Base-by-base conservation (phyloP, 1,284 basidiomycete genomes). In the Puccinia coronata region DNA sequence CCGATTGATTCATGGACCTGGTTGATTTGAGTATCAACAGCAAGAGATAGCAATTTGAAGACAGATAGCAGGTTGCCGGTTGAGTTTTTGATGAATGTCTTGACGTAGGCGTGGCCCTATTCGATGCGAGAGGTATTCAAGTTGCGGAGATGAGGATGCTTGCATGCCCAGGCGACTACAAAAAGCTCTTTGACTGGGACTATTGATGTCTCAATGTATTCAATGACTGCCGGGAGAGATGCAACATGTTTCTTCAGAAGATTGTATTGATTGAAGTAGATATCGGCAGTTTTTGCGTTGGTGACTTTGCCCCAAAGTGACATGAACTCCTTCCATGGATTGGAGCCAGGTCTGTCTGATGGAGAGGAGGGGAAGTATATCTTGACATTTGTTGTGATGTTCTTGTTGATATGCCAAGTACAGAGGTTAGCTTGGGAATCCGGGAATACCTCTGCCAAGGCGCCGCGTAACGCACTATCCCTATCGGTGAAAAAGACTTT, bases 401-500 rank as follows among this genome's bases (percentile, higher is more conserved):
- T 57, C 28, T 23, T 57, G 20, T 63, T 63, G 28, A 63, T 63
- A 25, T 63, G 59, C 59, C 59, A 63, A 8, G 59, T 63, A 25
- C 28, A 31, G 11, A 63, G 59, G 55, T 63, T 63, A 6, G 59
- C 59, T 63, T 63, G 59, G 4, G 28, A 25, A 63, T 63, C 59
- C 5, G 59, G 59, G 25, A 63, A 63, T 5, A 63, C 25, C 25
- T 63, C 6, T 4, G 18, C 14, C 14, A 63, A 36, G 14, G 18
- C 28, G 20, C 28, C 23, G 34, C 20, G 43, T 69, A n/a, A n/a
- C n/a, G n/a, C n/a, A n/a, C n/a, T n/a, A n/a, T n/a, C n/a, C n/a
- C n/a, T n/a, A n/a, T n/a, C 36, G 9, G 65, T 69, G n/a, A 69
- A 9, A 25, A 69, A 43, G 36, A 69, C 65, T 39, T 69, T 69